Conservation (phyloP, 768 basidiomycete genomes). For the Dentipellis sp. region DNA sequence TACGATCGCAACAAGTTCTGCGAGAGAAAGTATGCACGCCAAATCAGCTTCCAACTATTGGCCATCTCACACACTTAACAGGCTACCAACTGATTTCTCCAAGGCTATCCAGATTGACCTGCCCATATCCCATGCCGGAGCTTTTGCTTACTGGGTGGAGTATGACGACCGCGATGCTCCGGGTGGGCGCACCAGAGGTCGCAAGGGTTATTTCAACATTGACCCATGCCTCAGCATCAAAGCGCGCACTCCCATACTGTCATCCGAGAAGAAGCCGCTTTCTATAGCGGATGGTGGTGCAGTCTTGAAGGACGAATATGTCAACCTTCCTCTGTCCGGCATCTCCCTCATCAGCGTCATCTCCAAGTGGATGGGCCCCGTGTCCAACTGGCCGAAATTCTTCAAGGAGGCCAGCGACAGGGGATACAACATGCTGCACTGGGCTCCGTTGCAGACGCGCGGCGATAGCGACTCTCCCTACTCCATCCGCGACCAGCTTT, state of each 20-base stretch:
- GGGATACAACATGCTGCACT: conserved; percentile 98
- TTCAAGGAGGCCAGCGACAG: conserved; percentile 79
- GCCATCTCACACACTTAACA: conserved; percentile 20
- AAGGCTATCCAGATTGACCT: conserved; percentile 92
- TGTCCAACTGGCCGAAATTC: conserved; percentile 67
- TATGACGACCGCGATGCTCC: conserved; percentile 52
- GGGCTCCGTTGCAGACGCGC: conserved; percentile 87
- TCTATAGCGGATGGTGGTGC: conserved; percentile 44
- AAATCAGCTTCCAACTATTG: background rate
- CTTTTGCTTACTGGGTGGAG: conserved; percentile 93
- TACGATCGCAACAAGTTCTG: conserved; percentile 72
- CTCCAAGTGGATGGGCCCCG: conserved; percentile 96
- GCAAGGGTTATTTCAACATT: conserved; percentile 93
- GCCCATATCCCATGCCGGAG: conserved; percentile 93
- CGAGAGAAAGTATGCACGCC: conserved; percentile 57
- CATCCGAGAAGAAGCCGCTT: conserved; percentile 40
- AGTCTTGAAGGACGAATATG: conserved; percentile 35
- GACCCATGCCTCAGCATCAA: conserved; percentile 81
- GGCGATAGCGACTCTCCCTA: conserved; percentile 90
- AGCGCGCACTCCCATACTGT: conserved; percentile 67
- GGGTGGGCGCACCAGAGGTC: conserved; percentile 64
- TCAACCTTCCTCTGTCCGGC: conserved; percentile 79
- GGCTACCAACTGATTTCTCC: conserved; percentile 78
- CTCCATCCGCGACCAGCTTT: conserved; percentile 81
- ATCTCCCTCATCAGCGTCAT: conserved; percentile 84